Percentiles rank a stretch among this genome's conserved stretches.
Evolutionary conservation across 441 rosid genomes (phyloP).

Genomic region (Adansonia rubrostipa): DNA sequence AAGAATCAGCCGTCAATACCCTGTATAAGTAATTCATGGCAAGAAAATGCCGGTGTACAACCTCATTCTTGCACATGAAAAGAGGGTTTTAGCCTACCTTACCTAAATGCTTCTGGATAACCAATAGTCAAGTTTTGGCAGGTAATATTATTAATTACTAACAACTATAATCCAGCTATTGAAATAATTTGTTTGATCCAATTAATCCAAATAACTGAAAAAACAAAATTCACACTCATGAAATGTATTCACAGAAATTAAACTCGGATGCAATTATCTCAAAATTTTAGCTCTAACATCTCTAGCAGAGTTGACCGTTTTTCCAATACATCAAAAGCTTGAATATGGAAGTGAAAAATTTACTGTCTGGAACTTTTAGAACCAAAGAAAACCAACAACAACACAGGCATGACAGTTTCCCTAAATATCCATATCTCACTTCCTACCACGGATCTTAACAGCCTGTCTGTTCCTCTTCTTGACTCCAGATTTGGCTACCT

Average conservation of each 20-base stretch:
- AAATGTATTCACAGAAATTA: background rate
- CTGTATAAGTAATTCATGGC: too few relatives aligned
- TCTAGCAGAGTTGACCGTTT: conserved; percentile 1
- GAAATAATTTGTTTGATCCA: background rate
- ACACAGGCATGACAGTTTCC: background rate
- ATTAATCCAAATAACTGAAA: background rate
- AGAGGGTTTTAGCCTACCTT: background rate
- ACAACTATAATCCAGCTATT: background rate
- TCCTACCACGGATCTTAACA: conserved; percentile 34
- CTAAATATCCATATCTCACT: conserved; percentile 27
- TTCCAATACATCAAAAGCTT: background rate
- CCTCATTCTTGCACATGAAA: background rate
- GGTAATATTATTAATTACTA: background rate
- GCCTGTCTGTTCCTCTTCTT: conserved; percentile 68
- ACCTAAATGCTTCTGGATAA: background rate
- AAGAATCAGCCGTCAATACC: too few relatives aligned
- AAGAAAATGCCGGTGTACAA: too few relatives aligned
- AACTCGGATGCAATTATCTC: conserved; percentile 2
- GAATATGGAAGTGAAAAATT: background rate
- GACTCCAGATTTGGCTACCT: conserved; percentile 63
- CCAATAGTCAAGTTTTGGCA: background rate
- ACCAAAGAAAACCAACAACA: background rate
- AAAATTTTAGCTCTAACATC: conserved; percentile 14
- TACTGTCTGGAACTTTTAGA: background rate
- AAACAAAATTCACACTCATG: background rate